Evolutionary conservation across 176 grass and related monocot species (phyloP).

Genomic region (Juncus effusus): DNA sequence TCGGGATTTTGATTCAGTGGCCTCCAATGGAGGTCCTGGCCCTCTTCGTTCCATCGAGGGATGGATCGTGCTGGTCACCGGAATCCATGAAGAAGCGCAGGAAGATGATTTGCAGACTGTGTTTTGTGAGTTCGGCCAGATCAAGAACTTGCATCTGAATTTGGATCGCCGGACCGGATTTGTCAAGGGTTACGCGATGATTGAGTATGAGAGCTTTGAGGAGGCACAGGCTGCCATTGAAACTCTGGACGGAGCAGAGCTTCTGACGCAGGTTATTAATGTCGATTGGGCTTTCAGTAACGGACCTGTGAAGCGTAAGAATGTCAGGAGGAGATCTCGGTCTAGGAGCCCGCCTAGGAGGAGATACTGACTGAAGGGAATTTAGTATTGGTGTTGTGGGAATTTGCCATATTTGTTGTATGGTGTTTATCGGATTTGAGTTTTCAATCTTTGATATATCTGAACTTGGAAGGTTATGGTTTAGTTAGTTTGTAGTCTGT

Average conservation of each 20-base stretch:
- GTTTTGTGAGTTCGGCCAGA: conserved; percentile 67
- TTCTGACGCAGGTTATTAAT: conserved; percentile 13
- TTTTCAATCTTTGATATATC: too few species aligned
- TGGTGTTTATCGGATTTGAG: too few species aligned
- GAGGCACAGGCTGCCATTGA: conserved; percentile 22
- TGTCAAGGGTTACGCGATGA: conserved; percentile 48
- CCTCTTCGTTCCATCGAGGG: conserved; percentile 86
- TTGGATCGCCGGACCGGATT: conserved; percentile 81
- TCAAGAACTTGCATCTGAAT: conserved; percentile 92
- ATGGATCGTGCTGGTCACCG: conserved; percentile 81
- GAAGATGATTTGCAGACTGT: conserved; percentile 73
- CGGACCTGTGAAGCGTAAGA: conserved; percentile 10
- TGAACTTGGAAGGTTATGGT: too few species aligned
- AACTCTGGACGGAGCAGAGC: neutral
- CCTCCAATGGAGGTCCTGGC: conserved; percentile 54
- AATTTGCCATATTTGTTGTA: too few species aligned
- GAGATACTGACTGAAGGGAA: conserved; percentile 31
- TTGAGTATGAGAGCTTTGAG: conserved; percentile 19
- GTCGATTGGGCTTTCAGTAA: conserved; percentile 29
- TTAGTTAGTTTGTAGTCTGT: too few species aligned
- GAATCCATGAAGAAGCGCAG: conserved; percentile 80
- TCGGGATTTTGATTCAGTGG: conserved; percentile 50
- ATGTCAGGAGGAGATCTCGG: conserved; percentile 27
- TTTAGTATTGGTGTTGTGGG: too few species aligned
- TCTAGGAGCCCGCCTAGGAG: conserved; percentile 54